Base-by-base conservation (phyloP, 768 basidiomycete genomes). In the Obba rivulosa region DNA sequence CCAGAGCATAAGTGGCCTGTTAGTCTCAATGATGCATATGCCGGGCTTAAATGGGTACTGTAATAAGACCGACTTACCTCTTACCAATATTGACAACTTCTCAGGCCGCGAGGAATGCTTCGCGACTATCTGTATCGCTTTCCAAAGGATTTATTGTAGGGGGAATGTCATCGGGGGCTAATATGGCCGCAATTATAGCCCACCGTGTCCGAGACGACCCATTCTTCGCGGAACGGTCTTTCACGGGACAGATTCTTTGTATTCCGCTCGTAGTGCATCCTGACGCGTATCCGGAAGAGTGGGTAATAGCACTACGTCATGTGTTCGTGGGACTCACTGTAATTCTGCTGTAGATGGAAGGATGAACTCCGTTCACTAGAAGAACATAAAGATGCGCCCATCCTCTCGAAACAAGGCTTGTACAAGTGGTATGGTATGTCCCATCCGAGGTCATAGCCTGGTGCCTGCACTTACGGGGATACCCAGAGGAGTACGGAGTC, bases 1-100 rank as follows among this genome's bases (percentile, higher is more conserved):
- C 63, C 63, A 2, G 63, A 63, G 45, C 48, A 60, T 44, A 52
- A 48, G 10, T 62, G 57, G 46, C 62, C 62, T 5, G 54, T 43
- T 4, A 44, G 45, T 4, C 14, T 54, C 17, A 47, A 64, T 35
- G 59, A 64, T 42, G 46, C 48, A 31, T 61, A 53, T 41, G 55
- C 55, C n/a, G 54, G 51, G 0, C 20, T 64, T 20, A 57, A 61
- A 56, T 62, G 61, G 61, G 62, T 60, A 25, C 17, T 53, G 43
- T 25, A 17, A n/a, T 2, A 7, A 21, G 2, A 10, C 31, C 10
- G 18, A 2, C 39, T 21, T 8, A 1, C 17, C 3, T 36, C 16
- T 20, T 17, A 13, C 14, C 31, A 24, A 9, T 18, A 16, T 10
- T 16, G 4, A 37, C 1, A 41, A 16, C 13, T 23, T 20, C 20